Evolutionary conservation across 1,139 yeast species (phyloP), one percentile per base, ranked within the genome.

Genomic region (Torulaspora globosa): DNA sequence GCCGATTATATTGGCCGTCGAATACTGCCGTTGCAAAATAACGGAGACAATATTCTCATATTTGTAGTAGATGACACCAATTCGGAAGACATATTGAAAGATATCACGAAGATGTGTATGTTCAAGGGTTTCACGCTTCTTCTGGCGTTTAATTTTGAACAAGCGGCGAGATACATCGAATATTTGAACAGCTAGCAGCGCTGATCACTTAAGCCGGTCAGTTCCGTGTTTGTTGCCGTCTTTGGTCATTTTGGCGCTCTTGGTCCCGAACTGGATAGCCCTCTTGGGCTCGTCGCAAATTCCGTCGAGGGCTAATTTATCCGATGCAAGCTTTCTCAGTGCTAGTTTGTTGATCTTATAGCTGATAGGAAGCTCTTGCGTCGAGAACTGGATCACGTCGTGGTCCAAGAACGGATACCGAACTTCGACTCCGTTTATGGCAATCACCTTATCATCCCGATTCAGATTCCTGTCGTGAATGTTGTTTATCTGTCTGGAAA

Each of bases 201-300:
- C 10, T 3, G n/a, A 11, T 39, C 21, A 51, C 39, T 47, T 53
- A 24, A 66, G 35, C 15, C 55, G 29, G 47, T 69, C 72, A 1
- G 72, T 68, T 2, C 73, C 73, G 43, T 65, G 65, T 28, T 65
- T 63, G 44, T 62, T 67, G 8, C 70, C 68, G 28, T 62, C 60
- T 37, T 62, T 58, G 3, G 66, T 62, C 82, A 92, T 79, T 63
- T 92, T 92, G 1, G 99, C 98, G 60, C 96, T 84, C 55, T 85
- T 81, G 0, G 97, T 86, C 0, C 99, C 99, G 67, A 92, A 92
- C 61, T 92, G 98, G 50, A 92, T 89, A 0, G 99, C 99, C 41
- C 98, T 71, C 62, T 92, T 92, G n/a, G 84, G 79, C 60, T 92
- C 97, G 28, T 71, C 68, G 18, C 80, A 70, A 0, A 88, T 94